These are phyloP conservation scores for Klebsormidium nitens DNA, from an alignment of 139 green algal genomes.

Conservation along the genomic window DNA sequence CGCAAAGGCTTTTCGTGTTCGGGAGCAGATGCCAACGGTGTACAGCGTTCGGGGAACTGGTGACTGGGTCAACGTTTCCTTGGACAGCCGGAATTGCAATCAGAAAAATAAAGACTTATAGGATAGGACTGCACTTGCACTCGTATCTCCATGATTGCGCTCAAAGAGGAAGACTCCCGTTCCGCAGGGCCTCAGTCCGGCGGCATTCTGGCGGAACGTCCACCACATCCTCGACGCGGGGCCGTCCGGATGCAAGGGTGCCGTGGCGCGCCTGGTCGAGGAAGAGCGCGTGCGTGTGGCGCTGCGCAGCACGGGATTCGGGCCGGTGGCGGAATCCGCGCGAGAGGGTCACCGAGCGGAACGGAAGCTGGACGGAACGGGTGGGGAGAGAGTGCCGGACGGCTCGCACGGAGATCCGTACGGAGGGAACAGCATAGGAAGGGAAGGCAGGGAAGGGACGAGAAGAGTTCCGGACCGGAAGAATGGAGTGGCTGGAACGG, in stretches of 20 bases:
- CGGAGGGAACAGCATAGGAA: not conserved
- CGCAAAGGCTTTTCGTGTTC: too few species aligned
- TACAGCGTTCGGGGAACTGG: too few species aligned
- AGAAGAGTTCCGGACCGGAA: conserved; percentile 13
- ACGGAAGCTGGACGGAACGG: not conserved
- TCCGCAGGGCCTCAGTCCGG: conserved; percentile 65
- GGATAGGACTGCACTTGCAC: too few species aligned
- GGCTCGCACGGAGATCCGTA: not conserved
- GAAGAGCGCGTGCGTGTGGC: conserved; percentile 14
- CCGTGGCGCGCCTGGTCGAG: conserved; percentile 47
- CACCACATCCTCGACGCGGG: conserved; percentile 43
- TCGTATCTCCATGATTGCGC: too few species aligned
- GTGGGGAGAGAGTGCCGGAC: not conserved
- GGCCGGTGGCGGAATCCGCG: conserved; percentile 4
- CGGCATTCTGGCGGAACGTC: conserved; percentile 63
- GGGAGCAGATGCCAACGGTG: too few species aligned
- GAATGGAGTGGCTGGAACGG: too few species aligned
- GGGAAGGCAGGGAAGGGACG: conserved; percentile 13
- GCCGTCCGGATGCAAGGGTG: conserved; percentile 32
- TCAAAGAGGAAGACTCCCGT: too few species aligned
- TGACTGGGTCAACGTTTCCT: too few species aligned
- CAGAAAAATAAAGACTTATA: too few species aligned
- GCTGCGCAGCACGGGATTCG: too few species aligned
- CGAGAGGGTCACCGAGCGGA: conserved; percentile 3
- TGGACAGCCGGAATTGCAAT: too few species aligned